Evolutionary conservation across 345 rosid species (phyloP).

Genomic region (Eucalyptus marginata): DNA sequence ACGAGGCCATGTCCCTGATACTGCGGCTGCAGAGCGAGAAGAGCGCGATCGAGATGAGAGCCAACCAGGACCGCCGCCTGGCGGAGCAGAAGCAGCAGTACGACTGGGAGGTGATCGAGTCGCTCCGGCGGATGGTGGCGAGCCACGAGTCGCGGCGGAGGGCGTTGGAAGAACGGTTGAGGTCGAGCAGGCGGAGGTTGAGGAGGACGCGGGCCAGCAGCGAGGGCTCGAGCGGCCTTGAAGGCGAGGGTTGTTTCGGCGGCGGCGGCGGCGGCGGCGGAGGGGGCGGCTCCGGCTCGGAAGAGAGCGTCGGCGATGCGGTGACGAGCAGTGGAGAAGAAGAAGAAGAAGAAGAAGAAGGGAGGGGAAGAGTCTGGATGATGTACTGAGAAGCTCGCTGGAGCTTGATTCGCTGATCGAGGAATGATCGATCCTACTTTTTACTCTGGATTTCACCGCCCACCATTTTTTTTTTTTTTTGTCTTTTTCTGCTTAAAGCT

Average conservation of each 20-base stretch:
- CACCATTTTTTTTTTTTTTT: background rate
- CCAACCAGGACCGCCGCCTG: slow-evolving; percentile 41
- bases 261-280: background rate
- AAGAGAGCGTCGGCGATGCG: background rate
- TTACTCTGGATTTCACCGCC: background rate
- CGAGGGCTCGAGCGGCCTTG: background rate
- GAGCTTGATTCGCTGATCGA: background rate
- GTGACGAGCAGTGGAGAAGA: background rate
- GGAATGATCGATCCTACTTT: background rate
- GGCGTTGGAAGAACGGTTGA: slow-evolving; percentile 20
- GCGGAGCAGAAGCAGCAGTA: slow-evolving; percentile 46
- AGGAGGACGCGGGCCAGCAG: background rate
- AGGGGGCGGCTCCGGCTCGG: background rate
- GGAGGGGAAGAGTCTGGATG: background rate
- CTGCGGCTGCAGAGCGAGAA: slow-evolving; percentile 63
- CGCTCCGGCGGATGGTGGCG: slow-evolving; percentile 39
- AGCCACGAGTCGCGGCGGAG: slow-evolving; percentile 27
- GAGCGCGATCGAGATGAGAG: slow-evolving; percentile 40
- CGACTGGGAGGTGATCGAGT: slow-evolving; percentile 48
- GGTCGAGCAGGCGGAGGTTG: slow-evolving; percentile 4
- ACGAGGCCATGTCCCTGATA: slow-evolving; percentile 86
- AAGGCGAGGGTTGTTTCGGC: background rate
- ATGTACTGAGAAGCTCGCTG: background rate
- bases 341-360: slow-evolving; percentile 3
- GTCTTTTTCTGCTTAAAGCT: background rate